A percentile compares a stretch with the other conserved stretches of the same genome.
Evolutionary conservation across 2,329 filamentous ascomycete species (phyloP).

Genomic region (Mycocentrospora acerina): DNA sequence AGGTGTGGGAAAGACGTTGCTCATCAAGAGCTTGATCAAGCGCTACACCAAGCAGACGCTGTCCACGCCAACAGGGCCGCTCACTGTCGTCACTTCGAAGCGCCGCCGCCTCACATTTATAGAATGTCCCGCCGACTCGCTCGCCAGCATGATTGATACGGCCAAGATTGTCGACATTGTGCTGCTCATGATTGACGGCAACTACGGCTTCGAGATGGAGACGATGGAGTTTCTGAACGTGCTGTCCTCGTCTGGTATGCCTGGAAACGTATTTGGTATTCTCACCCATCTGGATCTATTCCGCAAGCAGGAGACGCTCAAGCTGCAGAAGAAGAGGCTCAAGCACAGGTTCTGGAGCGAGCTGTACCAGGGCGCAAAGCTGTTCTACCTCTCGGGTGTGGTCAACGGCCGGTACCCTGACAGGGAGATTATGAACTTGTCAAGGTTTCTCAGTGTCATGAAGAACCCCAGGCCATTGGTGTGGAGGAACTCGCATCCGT

Average conservation of each 20-base stretch:
- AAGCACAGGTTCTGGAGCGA: slow-evolving; percentile 98
- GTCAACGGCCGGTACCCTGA: slow-evolving; percentile 97
- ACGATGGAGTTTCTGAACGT: slow-evolving; percentile 99
- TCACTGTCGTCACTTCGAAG: slow-evolving; percentile 96
- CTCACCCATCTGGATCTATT: slow-evolving; percentile 96
- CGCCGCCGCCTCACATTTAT: slow-evolving; percentile 91
- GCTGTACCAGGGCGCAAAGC: slow-evolving; percentile 91
- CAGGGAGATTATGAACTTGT: slow-evolving; percentile 92
- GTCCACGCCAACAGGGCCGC: slow-evolving; percentile 82
- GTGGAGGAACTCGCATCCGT: slow-evolving; percentile 96
- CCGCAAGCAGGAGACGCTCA: slow-evolving; percentile 86
- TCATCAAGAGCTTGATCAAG: slow-evolving; percentile 90
- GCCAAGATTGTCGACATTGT: slow-evolving; percentile 98
- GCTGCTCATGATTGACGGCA: slow-evolving; percentile 96
- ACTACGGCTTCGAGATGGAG: slow-evolving; percentile 99
- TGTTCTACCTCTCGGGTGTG: slow-evolving; percentile 95
- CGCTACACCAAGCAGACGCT: slow-evolving; percentile 96
- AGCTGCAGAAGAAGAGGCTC: slow-evolving; percentile 91
- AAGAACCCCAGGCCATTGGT: slow-evolving; percentile 96
- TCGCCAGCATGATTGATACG: slow-evolving; percentile 95
- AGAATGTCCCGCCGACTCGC: slow-evolving; percentile 90
- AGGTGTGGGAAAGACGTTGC: slow-evolving; percentile 90
- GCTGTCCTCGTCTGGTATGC: slow-evolving; percentile 92
- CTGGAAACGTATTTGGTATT: slow-evolving; percentile 96
- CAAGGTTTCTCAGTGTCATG: slow-evolving; percentile 95